Percentiles rank a stretch among this genome's conserved stretches.
phyloP scores from a whole-genome alignment of 305 asterid species.

The Plantago rigida region DNA sequence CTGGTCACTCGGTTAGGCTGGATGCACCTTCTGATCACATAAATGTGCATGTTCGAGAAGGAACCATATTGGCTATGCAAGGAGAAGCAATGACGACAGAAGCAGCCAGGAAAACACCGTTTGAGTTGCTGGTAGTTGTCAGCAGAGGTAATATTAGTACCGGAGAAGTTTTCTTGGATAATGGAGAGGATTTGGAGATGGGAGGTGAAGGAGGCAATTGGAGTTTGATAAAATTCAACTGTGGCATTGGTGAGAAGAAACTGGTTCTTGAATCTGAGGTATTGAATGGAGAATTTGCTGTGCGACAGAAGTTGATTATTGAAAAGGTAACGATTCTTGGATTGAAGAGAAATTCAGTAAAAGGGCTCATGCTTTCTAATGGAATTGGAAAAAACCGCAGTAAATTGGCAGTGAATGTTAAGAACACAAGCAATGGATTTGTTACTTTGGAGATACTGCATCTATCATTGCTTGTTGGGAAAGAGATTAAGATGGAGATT shows the following conservation, averaged over 20 bases:
- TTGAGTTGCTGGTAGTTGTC: constrained; percentile 48
- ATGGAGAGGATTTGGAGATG: constrained; percentile 45
- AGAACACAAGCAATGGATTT: constrained; percentile 26
- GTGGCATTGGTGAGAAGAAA: constrained; percentile 26
- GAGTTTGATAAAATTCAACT: constrained; percentile 35
- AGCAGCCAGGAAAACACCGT: constrained; percentile 50
- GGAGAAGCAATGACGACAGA: constrained; percentile 64
- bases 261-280: constrained; percentile 41
- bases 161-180: constrained; percentile 55
- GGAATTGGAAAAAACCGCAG: constrained; percentile 20
- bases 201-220: constrained; percentile 43
- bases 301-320: constrained; percentile 42
- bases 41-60: constrained; percentile 55
- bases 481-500: constrained; percentile 38
- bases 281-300: constrained; percentile 46
- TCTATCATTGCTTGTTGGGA: constrained; percentile 34
- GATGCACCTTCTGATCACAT: constrained; percentile 61
- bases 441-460: constrained; percentile 33
- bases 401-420: constrained; percentile 6
- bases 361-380: constrained; percentile 23
- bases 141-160: constrained; percentile 31
- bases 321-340: constrained; percentile 44
- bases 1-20: constrained; percentile 40
- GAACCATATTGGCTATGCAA: constrained; percentile 58
- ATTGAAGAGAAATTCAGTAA: constrained; percentile 17